Conservation (phyloP, 192 early-diverging fungal genomes). For the Coemansia sp. region DNA sequence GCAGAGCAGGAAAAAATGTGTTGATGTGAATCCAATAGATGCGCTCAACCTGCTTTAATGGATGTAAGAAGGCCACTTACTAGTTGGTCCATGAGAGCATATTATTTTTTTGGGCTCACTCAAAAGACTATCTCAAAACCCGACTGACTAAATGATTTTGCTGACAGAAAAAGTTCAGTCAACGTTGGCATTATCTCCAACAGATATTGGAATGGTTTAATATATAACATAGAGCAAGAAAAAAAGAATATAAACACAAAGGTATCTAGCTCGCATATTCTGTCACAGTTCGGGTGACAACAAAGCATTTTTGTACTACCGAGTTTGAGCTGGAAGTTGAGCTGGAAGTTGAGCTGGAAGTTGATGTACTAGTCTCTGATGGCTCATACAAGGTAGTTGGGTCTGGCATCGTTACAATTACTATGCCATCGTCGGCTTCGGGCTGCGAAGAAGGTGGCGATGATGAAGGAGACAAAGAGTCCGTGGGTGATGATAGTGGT, state of each 20-base stretch:
- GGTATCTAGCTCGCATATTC: background rate
- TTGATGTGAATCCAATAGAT: no score
- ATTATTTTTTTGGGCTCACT: no score
- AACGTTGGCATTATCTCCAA: no score
- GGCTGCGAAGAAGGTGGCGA: background rate
- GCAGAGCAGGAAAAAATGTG: no score
- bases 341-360: background rate
- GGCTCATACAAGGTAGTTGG: background rate
- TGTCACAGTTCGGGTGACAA: conserved; percentile 7
- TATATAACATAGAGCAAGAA: background rate
- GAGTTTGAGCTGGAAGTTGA: background rate
- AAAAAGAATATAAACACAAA: background rate
- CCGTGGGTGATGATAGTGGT: background rate
- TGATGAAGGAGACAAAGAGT: background rate
- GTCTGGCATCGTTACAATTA: background rate
- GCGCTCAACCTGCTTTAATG: no score
- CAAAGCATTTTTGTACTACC: conserved; percentile 1
- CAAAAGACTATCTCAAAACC: no score
- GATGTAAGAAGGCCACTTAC: no score
- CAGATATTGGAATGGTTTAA: background rate
- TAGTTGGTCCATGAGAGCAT: no score
- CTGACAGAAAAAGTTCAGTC: no score
- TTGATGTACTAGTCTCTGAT: background rate
- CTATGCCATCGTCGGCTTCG: background rate
- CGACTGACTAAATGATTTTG: no score